Conservation (phyloP, 2,329 filamentous ascomycete genomes). For the Aspergillus proliferans region DNA sequence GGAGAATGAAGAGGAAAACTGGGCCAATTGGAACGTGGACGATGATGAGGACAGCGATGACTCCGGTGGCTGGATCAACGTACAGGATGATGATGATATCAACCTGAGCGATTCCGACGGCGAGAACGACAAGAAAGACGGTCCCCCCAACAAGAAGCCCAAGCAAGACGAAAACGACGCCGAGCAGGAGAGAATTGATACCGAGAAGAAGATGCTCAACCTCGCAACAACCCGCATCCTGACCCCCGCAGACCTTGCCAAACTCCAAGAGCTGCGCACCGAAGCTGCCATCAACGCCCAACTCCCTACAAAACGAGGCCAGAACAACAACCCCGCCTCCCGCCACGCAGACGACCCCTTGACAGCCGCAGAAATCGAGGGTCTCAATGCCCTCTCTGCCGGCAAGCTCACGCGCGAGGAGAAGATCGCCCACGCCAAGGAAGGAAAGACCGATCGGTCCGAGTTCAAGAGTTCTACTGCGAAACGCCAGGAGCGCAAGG, state of each 20-base stretch:
- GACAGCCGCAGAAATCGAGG: conserved; percentile 87
- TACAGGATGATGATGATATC: conserved; percentile 73
- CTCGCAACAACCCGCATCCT: conserved; percentile 91
- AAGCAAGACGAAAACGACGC: conserved; percentile 47
- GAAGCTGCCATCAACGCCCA: conserved; percentile 53
- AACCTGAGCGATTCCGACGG: conserved; percentile 68
- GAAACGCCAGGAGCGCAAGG: conserved; percentile 79
- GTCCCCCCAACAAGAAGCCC: conserved; percentile 55
- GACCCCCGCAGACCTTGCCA: conserved; percentile 91
- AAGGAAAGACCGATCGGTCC: conserved; percentile 68
- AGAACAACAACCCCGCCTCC: conserved; percentile 38
- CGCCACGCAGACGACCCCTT: conserved; percentile 81
- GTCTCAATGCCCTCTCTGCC: conserved; percentile 62
- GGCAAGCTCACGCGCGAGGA: conserved; percentile 87
- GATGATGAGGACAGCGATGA: conserved; percentile 56
- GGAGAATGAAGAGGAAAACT: conserved; percentile 54
- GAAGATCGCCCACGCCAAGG: conserved; percentile 72
- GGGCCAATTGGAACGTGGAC: conserved; percentile 57
- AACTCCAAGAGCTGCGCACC: conserved; percentile 80
- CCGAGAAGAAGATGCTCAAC: conserved; percentile 38
- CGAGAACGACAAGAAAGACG: conserved; percentile 48
- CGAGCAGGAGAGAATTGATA: conserved; percentile 20
- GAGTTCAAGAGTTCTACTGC: conserved; percentile 84
- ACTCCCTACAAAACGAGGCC: conserved; percentile 22
- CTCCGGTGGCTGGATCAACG: conserved; percentile 89